phyloP scores from a whole-genome alignment of 1,139 yeast genomes.

The Hyphopichia buzzinii region DNA sequence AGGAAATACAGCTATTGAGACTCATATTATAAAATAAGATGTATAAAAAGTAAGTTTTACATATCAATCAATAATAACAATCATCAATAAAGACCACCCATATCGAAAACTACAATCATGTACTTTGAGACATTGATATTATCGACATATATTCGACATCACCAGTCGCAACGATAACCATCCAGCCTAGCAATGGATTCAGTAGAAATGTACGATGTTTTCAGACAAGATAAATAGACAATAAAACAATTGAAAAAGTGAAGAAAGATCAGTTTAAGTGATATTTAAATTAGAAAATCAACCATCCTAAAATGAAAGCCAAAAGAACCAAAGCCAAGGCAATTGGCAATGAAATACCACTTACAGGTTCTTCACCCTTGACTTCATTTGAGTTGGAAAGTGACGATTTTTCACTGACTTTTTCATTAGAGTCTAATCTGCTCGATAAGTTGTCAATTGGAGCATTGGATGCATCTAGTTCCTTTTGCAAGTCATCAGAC shows the following conservation, averaged over 20 bases:
- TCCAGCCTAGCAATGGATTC: background rate
- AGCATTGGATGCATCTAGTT: constrained; percentile 39
- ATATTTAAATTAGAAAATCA: constrained; percentile 40
- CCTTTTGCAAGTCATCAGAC: constrained; percentile 19
- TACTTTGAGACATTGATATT: too few relatives aligned
- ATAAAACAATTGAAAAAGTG: constrained; percentile 1
- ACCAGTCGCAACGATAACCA: too few relatives aligned
- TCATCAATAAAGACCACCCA: too few relatives aligned
- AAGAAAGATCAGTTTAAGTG: background rate
- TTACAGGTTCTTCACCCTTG: constrained; percentile 29
- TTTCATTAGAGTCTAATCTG: constrained; percentile 35
- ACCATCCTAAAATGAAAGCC: constrained; percentile 63
- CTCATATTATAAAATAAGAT: too few relatives aligned
- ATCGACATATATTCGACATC: background rate
- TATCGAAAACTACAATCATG: too few relatives aligned
- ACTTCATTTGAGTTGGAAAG: constrained; percentile 10
- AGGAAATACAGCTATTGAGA: too few relatives aligned
- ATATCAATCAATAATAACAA: too few relatives aligned
- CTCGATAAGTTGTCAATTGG: constrained; percentile 42
- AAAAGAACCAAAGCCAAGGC: constrained; percentile 51
- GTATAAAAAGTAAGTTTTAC: too few relatives aligned
- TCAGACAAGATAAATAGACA: background rate
- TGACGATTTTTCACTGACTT: constrained; percentile 4
- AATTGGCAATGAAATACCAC: constrained; percentile 52
- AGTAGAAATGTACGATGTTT: background rate